Evolutionary conservation across 306 rosid genomes (phyloP), one percentile per base, ranked within the genome.

Genomic region (Trifolium subterraneum): DNA sequence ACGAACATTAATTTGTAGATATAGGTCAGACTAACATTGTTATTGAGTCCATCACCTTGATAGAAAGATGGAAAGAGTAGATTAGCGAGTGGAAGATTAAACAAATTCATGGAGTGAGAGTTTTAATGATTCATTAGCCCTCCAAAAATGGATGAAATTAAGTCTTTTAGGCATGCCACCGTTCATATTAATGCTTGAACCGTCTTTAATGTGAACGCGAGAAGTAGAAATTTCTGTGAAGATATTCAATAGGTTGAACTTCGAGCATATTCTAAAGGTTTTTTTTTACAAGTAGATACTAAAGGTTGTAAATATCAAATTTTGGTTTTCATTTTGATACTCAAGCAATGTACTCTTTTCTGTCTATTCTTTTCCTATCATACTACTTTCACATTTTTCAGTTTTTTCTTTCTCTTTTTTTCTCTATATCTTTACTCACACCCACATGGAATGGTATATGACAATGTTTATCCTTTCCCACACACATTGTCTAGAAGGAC

Each of bases 171-270:
- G 88, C 68, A 70, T 81, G 78, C 74, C 89, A 14, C 82, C 92
- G 0, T 73, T 84, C 3, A 38, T 70, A 13, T 90, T 41, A 72
- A 76, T 78, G 83, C 84, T 89, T 0, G 68, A 76, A 31, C 76
- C 81, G 23, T 70, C 90, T 68, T 27, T 10, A 16, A 69, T 75
- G 81, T 84, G 16, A 1, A 10, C 73, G 2, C 77, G 78, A 29
- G 33, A 29, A 29, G 33, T 16, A 68, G 91, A 68, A 82, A 78
- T 83, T 79, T 82, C 82, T 88, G 89, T 29, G 96, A 80, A 25
- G 91, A 82, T 71, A 92, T 93, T 69, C 93, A 89, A 16, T 92
- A 90, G 85, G 98, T 86, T 85, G 93, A 90, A 78, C 96, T 88
- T 74, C 85, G 85, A 90, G 74, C 39, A 7, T 7, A 36, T 36